These are phyloP conservation scores for Sugiyamaella pinicola DNA, from an alignment of 1,139 yeast genomes.

Conservation along the genomic window DNA sequence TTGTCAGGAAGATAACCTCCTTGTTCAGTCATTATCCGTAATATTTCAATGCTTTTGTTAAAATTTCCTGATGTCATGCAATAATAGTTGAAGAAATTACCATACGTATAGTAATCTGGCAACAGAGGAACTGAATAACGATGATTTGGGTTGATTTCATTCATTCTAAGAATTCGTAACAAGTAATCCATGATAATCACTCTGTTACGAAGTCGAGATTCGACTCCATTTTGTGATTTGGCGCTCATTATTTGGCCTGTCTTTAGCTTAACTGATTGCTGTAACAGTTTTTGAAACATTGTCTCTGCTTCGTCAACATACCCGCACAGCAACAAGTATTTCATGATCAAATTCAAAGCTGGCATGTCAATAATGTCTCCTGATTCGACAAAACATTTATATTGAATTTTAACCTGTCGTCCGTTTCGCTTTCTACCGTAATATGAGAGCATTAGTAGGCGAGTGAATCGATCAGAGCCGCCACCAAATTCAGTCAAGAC, in stretches of 20 bases:
- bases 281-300: slow-evolving; percentile 13
- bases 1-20: slow-evolving; percentile 22
- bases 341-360: slow-evolving; percentile 22
- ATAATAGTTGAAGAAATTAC: slow-evolving; percentile 25
- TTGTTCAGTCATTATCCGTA: slow-evolving; percentile 17
- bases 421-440: slow-evolving; percentile 24
- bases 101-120: slow-evolving; percentile 26
- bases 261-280: not conserved
- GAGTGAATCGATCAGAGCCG: slow-evolving; percentile 30
- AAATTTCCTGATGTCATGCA: slow-evolving; percentile 21
- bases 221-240: not conserved
- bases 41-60: slow-evolving; percentile 17
- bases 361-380: slow-evolving; percentile 19
- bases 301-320: slow-evolving; percentile 24
- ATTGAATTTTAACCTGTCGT: slow-evolving; percentile 24
- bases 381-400: slow-evolving; percentile 12
- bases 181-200: slow-evolving; percentile 27
- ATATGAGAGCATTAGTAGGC: slow-evolving; percentile 27
- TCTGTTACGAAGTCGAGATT: slow-evolving; percentile 20
- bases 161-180: slow-evolving; percentile 13
- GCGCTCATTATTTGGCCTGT: slow-evolving; percentile 5
- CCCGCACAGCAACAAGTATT: slow-evolving; percentile 23
- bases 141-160: not conserved
- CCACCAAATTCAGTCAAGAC: slow-evolving; percentile 23
- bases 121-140: slow-evolving; percentile 25